phyloP scores from a whole-genome alignment of 495 filamentous ascomycete genomes.

The Bryoglossum gracile region DNA sequence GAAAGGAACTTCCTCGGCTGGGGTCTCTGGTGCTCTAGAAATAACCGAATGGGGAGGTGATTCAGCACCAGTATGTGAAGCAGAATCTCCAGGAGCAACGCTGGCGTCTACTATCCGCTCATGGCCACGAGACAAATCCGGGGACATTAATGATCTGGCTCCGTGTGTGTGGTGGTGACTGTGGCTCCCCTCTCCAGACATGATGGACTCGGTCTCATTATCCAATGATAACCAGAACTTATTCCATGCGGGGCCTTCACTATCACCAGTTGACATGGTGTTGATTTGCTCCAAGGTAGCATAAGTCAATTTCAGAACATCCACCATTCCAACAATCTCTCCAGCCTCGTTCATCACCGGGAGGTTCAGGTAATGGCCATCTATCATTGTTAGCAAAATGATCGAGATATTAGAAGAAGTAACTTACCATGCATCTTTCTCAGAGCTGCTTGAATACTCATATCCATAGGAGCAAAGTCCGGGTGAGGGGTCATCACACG shows the following conservation, averaged over 20 bases:
- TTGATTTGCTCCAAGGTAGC: constrained; percentile 93
- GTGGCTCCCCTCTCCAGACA: constrained; percentile 80
- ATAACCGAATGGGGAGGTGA: constrained; percentile 61
- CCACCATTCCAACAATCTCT: constrained; percentile 98
- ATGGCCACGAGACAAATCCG: constrained; percentile 56
- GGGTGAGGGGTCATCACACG: constrained; percentile 98
- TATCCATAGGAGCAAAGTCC: constrained; percentile 96
- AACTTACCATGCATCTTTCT: constrained; percentile 95
- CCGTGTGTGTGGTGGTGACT: constrained; percentile 48
- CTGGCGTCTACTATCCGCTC: constrained; percentile 62
- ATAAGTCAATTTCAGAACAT: constrained; percentile 96
- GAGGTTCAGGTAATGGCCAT: constrained; percentile 96
- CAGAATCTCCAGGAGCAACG: constrained; percentile 86
- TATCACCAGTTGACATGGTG: constrained; percentile 63
- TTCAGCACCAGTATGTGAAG: constrained; percentile 82
- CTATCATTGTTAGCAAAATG: constrained; percentile 35
- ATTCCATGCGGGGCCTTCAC: constrained; percentile 96
- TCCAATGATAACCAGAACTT: constrained; percentile 95
- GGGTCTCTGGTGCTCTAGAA: constrained; percentile 40
- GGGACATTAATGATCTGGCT: constrained; percentile 64
- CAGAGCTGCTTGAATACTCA: constrained; percentile 96
- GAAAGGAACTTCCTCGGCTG: constrained; percentile 69
- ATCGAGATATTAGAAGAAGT: neutral
- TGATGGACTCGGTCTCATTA: constrained; percentile 93
- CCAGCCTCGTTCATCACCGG: constrained; percentile 96